These are phyloP conservation scores for Biscogniauxia marginata DNA, from an alignment of 2,329 filamentous ascomycete genomes.

Conservation along the genomic window DNA sequence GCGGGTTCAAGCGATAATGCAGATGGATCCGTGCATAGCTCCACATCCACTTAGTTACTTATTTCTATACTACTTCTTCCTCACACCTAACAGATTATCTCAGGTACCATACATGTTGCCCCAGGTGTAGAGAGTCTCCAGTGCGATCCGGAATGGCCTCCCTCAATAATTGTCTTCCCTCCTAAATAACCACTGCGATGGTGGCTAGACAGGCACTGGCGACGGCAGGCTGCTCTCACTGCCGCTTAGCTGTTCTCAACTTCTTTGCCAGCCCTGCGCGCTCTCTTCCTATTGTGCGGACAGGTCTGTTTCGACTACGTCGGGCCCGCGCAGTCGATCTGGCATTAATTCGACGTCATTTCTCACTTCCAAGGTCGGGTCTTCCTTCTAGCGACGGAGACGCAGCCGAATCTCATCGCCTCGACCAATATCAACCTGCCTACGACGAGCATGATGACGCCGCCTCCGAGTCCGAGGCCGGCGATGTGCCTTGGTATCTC, in stretches of 20 bases:
- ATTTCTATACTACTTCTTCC: too few relatives aligned
- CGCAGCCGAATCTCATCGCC: not conserved
- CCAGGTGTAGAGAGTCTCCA: too few relatives aligned
- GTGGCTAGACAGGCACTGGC: conserved; percentile 25
- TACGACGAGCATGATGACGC: conserved; percentile 3
- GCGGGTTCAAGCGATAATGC: too few relatives aligned
- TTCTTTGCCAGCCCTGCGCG: conserved; percentile 25
- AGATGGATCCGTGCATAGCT: too few relatives aligned
- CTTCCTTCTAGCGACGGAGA: conserved; percentile 3
- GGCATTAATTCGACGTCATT: conserved; percentile 17
- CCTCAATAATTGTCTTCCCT: not conserved
- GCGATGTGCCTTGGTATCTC: conserved; percentile 70
- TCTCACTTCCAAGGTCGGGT: conserved; percentile 13
- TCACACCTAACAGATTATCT: too few relatives aligned
- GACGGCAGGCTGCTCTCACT: conserved; percentile 30
- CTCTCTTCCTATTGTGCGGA: conserved; percentile 12
- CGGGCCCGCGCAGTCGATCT: conserved; percentile 2
- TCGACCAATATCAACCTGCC: conserved; percentile 8
- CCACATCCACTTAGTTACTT: too few relatives aligned
- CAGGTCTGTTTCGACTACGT: not conserved
- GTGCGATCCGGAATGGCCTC: too few relatives aligned
- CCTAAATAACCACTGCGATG: conserved; percentile 18
- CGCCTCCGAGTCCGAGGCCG: conserved; percentile 6
- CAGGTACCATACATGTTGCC: too few relatives aligned
- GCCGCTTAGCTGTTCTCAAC: conserved; percentile 26